Percentiles rank a stretch among this genome's conserved stretches.
phyloP scores from a whole-genome alignment of 306 rosid genomes.

The Vigna hirtella region DNA sequence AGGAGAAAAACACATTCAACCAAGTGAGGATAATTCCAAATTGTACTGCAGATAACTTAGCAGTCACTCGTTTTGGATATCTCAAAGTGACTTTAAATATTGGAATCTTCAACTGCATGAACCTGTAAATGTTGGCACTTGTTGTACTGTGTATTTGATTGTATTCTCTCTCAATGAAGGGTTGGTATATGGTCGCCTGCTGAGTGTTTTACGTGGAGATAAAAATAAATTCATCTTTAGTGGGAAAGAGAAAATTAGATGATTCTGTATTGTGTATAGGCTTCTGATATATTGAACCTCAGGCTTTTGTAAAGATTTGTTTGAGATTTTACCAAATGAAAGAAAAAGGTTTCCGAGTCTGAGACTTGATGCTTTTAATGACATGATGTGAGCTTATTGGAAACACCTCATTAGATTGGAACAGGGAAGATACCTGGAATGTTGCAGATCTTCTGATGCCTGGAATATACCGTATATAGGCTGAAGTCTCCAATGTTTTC shows the following conservation, averaged over 20 bases:
- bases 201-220: conserved; percentile 50
- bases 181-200: conserved; percentile 41
- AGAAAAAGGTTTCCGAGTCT: conserved; percentile 29
- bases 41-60: conserved; percentile 48
- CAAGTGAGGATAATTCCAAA: conserved; percentile 56
- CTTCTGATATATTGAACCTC: conserved; percentile 49
- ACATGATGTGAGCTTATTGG: not conserved
- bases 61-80: conserved; percentile 40
- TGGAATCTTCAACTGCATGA: conserved; percentile 25
- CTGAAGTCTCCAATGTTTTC: not conserved
- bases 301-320: conserved; percentile 53
- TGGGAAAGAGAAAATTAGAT: conserved; percentile 51
- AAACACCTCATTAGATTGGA: conserved; percentile 5
- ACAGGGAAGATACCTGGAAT: not conserved
- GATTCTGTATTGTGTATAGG: conserved; percentile 55
- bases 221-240: conserved; percentile 42
- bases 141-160: conserved; percentile 53
- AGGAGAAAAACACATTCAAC: conserved; percentile 62
- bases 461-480: not conserved
- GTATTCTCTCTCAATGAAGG: conserved; percentile 50
- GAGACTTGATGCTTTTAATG: conserved; percentile 33
- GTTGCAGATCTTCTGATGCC: not conserved
- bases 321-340: conserved; percentile 53
- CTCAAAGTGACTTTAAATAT: conserved; percentile 57
- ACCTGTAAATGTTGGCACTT: conserved; percentile 52